Conservation (phyloP, 768 basidiomycete genomes). For the Tephrocybe sp. region DNA sequence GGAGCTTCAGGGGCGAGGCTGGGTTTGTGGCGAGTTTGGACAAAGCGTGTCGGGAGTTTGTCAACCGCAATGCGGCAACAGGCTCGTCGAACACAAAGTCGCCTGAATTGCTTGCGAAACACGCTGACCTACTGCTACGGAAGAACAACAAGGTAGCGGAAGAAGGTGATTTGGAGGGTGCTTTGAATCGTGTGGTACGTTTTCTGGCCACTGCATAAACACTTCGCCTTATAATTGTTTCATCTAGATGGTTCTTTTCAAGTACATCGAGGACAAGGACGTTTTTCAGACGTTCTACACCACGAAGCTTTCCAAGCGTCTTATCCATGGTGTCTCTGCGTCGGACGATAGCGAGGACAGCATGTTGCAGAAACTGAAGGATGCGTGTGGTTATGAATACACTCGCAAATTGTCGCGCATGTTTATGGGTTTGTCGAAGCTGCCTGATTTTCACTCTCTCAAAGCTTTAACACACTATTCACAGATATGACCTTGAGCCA, state of each 20-base stretch:
- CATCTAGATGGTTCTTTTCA: conserved; percentile 93
- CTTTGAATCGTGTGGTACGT: conserved; percentile 85
- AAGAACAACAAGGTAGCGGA: conserved; percentile 97
- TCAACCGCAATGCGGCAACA: conserved; percentile 90
- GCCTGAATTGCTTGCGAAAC: conserved; percentile 90
- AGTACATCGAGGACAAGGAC: conserved; percentile 98
- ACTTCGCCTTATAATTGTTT: conserved; percentile 18
- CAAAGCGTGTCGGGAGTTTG: conserved; percentile 93
- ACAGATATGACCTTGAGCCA: conserved; percentile 94
- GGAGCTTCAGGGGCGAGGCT: conserved; percentile 57
- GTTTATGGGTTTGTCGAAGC: conserved; percentile 76
- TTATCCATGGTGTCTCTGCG: conserved; percentile 87
- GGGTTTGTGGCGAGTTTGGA: conserved; percentile 94
- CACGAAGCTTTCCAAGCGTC: conserved; percentile 88
- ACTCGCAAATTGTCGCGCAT: conserved; percentile 95
- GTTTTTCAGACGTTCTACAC: conserved; percentile 99
- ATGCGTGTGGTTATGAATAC: conserved; percentile 95
- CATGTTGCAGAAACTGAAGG: conserved; percentile 98
- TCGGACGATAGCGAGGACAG: conserved; percentile 96
- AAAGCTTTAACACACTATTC: background rate
- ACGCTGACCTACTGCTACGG: conserved; percentile 83
- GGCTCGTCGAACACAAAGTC: conserved; percentile 85
- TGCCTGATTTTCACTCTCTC: background rate
- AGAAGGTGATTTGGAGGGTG: conserved; percentile 87
- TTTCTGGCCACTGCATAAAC: conserved; percentile 22